phyloP scores from a whole-genome alignment of 1,284 basidiomycete species.

The Ganoderma lucidum region DNA sequence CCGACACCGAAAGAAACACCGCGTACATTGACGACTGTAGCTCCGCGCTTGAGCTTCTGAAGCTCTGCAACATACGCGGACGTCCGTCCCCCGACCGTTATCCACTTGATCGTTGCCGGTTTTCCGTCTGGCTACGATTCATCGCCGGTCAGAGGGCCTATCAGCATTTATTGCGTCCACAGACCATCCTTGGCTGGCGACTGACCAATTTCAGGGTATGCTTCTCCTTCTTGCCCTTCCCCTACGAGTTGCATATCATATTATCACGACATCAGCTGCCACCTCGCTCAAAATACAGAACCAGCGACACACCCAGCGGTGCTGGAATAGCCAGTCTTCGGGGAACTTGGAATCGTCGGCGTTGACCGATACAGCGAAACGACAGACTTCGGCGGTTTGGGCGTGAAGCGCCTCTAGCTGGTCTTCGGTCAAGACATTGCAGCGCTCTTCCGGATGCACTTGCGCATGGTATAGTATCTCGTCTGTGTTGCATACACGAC shows the following conservation, averaged over 20 bases:
- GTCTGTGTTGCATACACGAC: constrained; percentile 48
- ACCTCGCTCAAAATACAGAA: constrained; percentile 14
- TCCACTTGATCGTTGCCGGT: constrained; percentile 77
- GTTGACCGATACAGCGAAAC: constrained; percentile 72
- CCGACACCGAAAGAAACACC: not conserved
- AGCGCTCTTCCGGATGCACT: constrained; percentile 80
- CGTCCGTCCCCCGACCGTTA: constrained; percentile 85
- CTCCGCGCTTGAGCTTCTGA: constrained; percentile 51
- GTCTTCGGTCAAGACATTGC: constrained; percentile 59
- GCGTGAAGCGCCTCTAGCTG: constrained; percentile 65
- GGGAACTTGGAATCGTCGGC: constrained; percentile 81
- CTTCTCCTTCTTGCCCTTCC: constrained; percentile 57
- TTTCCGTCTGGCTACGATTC: constrained; percentile 67
- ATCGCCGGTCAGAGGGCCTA: not conserved
- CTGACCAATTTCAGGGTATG: constrained; percentile 61
- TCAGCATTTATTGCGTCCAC: not conserved
- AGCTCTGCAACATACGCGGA: constrained; percentile 78
- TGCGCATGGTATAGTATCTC: constrained; percentile 84
- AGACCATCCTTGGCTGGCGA: constrained; percentile 14
- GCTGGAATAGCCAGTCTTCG: constrained; percentile 73
- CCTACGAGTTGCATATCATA: constrained; percentile 11
- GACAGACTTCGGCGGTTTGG: constrained; percentile 66
- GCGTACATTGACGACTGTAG: not conserved
- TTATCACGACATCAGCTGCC: not conserved
- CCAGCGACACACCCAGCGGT: constrained; percentile 64